Percentiles rank a stretch among this genome's conserved stretches.
These are phyloP conservation scores for Zychaea mexicana DNA, from an alignment of 371 early-diverging fungal species.

Conservation along the genomic window DNA sequence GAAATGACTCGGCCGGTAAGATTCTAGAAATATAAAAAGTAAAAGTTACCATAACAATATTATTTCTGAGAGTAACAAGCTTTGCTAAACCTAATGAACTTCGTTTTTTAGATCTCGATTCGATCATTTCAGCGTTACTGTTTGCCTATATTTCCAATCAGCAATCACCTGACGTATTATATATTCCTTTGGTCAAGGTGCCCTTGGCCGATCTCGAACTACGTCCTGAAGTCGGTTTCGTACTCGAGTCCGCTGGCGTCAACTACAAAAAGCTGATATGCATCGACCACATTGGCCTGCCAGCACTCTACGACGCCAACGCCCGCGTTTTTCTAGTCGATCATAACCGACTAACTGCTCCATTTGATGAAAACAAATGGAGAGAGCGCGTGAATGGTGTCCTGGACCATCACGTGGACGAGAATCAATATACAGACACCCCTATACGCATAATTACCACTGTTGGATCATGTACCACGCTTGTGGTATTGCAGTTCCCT, in stretches of 20 bases:
- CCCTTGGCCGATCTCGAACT: slow-evolving; percentile 61
- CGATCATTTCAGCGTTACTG: slow-evolving; percentile 61
- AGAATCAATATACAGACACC: slow-evolving; percentile 39
- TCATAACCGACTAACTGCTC: slow-evolving; percentile 60
- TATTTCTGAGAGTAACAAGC: background rate
- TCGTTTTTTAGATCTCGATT: slow-evolving; percentile 71
- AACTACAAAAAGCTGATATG: slow-evolving; percentile 27
- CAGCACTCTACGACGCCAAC: slow-evolving; percentile 18
- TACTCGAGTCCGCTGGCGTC: slow-evolving; percentile 33
- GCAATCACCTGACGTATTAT: slow-evolving; percentile 13
- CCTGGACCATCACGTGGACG: slow-evolving; percentile 80
- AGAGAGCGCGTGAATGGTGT: slow-evolving; percentile 52
- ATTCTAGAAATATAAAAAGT: too few relatives aligned
- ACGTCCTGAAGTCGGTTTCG: slow-evolving; percentile 64
- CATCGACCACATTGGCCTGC: slow-evolving; percentile 26
- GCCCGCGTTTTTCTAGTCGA: slow-evolving; percentile 54
- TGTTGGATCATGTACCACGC: slow-evolving; percentile 68
- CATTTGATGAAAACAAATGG: slow-evolving; percentile 30
- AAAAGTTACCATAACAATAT: too few relatives aligned
- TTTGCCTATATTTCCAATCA: slow-evolving; percentile 50
- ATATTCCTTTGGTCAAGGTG: slow-evolving; percentile 65
- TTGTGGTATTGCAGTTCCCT: slow-evolving; percentile 48
- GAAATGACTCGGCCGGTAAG: slow-evolving; percentile 76
- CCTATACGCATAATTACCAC: slow-evolving; percentile 50
- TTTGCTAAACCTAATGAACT: background rate